Percentiles rank a stretch among this genome's conserved stretches.
These are phyloP conservation scores for Immersiella caudata DNA, from an alignment of 495 filamentous ascomycete genomes.

Conservation along the genomic window DNA sequence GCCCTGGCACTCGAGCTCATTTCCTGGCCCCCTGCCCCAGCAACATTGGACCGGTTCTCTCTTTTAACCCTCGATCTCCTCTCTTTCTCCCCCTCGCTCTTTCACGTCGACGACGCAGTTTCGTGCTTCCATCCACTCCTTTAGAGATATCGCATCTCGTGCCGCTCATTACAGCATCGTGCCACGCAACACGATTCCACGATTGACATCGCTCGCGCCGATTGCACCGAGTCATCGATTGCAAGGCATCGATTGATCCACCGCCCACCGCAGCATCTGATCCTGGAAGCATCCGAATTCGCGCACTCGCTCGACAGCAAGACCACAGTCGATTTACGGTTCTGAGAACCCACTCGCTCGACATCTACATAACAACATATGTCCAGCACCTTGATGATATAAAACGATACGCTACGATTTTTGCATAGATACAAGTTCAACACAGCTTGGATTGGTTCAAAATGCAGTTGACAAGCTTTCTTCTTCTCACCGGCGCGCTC, in stretches of 20 bases:
- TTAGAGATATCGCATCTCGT: slow-evolving; percentile 42
- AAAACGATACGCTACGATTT: slow-evolving; percentile 15
- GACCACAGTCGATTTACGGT: slow-evolving; percentile 3
- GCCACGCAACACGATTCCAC: slow-evolving; percentile 24
- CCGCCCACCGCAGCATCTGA: neutral
- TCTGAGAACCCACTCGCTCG: slow-evolving; percentile 11
- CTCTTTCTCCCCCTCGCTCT: slow-evolving; percentile 16
- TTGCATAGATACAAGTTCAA: slow-evolving; percentile 18
- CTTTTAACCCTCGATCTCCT: slow-evolving; percentile 9
- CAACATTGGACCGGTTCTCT: slow-evolving; percentile 17
- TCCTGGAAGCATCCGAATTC: slow-evolving; percentile 18
- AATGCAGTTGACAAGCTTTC: slow-evolving; percentile 36
- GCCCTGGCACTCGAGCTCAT: slow-evolving; percentile 18
- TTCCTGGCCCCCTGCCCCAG: slow-evolving; percentile 12
- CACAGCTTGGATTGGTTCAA: slow-evolving; percentile 12
- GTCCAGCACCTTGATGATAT: slow-evolving; percentile 6
- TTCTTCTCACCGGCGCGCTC: slow-evolving; percentile 36
- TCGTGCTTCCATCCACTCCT: slow-evolving; percentile 38
- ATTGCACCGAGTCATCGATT: slow-evolving; percentile 31
- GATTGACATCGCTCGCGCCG: slow-evolving; percentile 10
- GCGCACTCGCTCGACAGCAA: neutral
- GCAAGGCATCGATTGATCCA: slow-evolving; percentile 15
- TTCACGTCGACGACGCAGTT: slow-evolving; percentile 28
- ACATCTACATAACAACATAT: neutral
- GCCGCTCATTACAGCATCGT: slow-evolving; percentile 35